phyloP scores from a whole-genome alignment of 2,329 filamentous ascomycete genomes.

The Didymella glomerata region DNA sequence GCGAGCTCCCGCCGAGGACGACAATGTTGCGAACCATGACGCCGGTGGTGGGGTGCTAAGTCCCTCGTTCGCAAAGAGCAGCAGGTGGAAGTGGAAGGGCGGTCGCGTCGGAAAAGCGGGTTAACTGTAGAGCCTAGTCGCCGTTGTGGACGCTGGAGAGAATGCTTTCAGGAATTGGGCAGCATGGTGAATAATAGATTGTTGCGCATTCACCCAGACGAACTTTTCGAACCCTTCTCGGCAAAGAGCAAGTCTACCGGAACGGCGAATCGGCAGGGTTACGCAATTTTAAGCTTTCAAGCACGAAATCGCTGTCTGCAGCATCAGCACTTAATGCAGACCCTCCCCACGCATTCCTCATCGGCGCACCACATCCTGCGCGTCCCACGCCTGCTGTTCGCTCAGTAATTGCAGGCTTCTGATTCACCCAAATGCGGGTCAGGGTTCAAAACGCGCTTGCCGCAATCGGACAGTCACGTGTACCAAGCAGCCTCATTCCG shows the following conservation, averaged over 20 bases:
- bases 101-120: constrained; percentile 14
- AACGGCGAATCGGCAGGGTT: constrained; percentile 25
- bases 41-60: constrained; percentile 23
- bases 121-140: constrained; percentile 26
- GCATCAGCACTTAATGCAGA: constrained; percentile 10
- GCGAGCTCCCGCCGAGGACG: constrained; percentile 90
- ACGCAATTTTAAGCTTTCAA: constrained; percentile 34
- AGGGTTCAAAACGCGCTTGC: constrained; percentile 5
- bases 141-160: constrained; percentile 36
- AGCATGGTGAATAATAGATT: constrained; percentile 45
- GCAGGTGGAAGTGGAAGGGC: constrained; percentile 19
- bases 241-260: constrained; percentile 30
- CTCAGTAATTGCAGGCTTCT: constrained; percentile 8
- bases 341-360: constrained; percentile 7
- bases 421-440: constrained; percentile 13
- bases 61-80: constrained; percentile 18
- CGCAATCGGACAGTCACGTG: constrained; percentile 16
- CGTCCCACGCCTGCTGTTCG: not conserved
- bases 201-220: constrained; percentile 25
- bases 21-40: constrained; percentile 94
- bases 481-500: no score
- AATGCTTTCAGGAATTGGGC: constrained; percentile 43
- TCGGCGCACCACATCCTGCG: constrained; percentile 6
- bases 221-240: constrained; percentile 39
- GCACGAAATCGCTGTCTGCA: constrained; percentile 30